Conservation (phyloP, 768 basidiomycete genomes). For the Russula dissimulans region DNA sequence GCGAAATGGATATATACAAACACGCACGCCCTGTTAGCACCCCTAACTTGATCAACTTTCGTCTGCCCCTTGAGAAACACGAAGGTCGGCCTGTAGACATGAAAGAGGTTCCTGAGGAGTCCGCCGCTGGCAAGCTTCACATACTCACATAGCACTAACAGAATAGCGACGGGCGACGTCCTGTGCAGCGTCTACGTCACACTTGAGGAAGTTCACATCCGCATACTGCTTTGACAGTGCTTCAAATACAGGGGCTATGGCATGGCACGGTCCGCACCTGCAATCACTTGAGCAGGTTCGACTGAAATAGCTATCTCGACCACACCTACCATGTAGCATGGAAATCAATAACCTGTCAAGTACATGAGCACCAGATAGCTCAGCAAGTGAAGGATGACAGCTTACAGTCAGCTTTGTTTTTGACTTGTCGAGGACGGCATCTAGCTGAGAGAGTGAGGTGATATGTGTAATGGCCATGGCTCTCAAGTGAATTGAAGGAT, state of each 20-base stretch:
- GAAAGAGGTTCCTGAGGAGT: not conserved
- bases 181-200: conserved; percentile 61
- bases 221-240: conserved; percentile 56
- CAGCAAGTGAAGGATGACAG: not conserved
- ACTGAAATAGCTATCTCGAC: not conserved
- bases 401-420: conserved; percentile 58
- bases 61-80: conserved; percentile 60
- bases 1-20: not conserved
- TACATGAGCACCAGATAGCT: conserved; percentile 1
- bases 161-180: conserved; percentile 59
- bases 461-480: conserved; percentile 55
- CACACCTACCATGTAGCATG: conserved; percentile 65
- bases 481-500: too few species aligned
- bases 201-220: conserved; percentile 75
- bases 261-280: conserved; percentile 84
- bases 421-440: conserved; percentile 46
- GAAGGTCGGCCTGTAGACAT: conserved; percentile 66
- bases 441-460: conserved; percentile 53
- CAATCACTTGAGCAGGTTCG: conserved; percentile 7
- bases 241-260: conserved; percentile 71
- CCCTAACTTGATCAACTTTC: conserved; percentile 64
- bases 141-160: conserved; percentile 62
- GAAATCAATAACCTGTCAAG: conserved; percentile 69
- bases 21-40: conserved; percentile 57
- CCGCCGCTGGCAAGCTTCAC: not conserved